Evolutionary conservation across 208 protist species (phyloP).

Genomic region (Trypanosoma melophagium): DNA sequence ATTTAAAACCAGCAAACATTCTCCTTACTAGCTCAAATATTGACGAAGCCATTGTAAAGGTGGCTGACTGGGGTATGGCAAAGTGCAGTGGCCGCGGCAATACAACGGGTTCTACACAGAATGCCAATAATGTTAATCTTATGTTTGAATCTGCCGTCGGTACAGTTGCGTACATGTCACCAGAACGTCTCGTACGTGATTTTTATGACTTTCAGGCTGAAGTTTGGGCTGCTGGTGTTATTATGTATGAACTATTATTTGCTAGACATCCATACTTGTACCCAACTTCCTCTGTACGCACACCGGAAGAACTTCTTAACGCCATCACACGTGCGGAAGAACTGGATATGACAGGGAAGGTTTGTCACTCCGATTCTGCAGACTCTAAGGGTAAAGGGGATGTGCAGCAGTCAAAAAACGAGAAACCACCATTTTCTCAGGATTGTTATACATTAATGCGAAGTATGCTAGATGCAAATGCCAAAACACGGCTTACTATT

Average conservation of each 20-base stretch:
- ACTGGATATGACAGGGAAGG: constrained; percentile 14
- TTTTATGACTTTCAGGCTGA: constrained; percentile 74
- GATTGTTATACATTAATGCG: constrained; percentile 53
- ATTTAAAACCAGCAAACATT: constrained; percentile 90
- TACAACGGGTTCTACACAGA: background rate
- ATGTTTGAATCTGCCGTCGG: constrained; percentile 67
- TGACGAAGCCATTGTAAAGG: constrained; percentile 54
- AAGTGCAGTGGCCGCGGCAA: constrained; percentile 15
- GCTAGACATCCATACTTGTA: constrained; percentile 40
- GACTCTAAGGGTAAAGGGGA: background rate
- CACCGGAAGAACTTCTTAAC: constrained; percentile 26
- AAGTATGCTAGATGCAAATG: constrained; percentile 58
- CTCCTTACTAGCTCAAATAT: constrained; percentile 56
- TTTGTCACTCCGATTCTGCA: too few species aligned
- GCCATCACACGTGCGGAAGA: constrained; percentile 27
- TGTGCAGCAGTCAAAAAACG: background rate
- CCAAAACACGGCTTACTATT: constrained; percentile 49
- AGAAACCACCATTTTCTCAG: constrained; percentile 12
- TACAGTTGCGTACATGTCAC: constrained; percentile 72
- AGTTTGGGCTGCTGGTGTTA: constrained; percentile 74
- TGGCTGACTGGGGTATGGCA: constrained; percentile 79
- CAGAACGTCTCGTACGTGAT: constrained; percentile 58
- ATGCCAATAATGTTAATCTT: background rate
- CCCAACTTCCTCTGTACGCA: constrained; percentile 27
- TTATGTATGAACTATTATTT: constrained; percentile 79